Evolutionary conservation across 257 asterid species (phyloP).

Genomic region (Solanum chmielewskii): DNA sequence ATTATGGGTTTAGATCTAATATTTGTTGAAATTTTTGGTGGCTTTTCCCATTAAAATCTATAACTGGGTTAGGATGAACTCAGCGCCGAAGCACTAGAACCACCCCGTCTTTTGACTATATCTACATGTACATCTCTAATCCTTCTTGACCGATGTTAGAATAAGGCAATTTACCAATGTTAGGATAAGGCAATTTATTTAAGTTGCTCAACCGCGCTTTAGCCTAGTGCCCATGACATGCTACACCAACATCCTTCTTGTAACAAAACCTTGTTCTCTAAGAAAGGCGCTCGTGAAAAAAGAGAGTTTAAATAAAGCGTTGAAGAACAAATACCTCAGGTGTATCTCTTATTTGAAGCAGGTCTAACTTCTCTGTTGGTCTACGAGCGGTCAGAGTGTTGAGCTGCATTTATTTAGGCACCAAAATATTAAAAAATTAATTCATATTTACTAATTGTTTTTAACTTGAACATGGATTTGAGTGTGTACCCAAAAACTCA

Average conservation of each 20-base stretch:
- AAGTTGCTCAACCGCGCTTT: neutral
- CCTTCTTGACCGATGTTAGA: neutral
- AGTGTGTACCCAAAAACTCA: constrained; percentile 87
- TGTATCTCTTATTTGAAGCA: constrained; percentile 70
- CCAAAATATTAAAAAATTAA: neutral
- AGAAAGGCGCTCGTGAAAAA: neutral
- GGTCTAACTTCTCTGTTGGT: constrained; percentile 84
- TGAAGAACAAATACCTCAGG: constrained; percentile 35
- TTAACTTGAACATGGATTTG: constrained; percentile 1
- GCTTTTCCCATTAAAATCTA: neutral
- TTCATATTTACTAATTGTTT: neutral
- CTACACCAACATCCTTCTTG: neutral
- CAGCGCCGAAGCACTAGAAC: neutral
- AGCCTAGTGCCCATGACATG: neutral
- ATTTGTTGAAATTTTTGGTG: neutral
- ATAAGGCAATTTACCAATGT: neutral
- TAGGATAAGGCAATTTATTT: neutral
- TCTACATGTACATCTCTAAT: neutral
- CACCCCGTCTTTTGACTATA: neutral
- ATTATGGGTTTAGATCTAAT: neutral
- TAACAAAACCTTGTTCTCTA: neutral
- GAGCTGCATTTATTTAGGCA: constrained; percentile 48
- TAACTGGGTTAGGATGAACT: neutral
- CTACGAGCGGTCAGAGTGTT: constrained; percentile 59
- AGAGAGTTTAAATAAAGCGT: neutral